Conservation (phyloP, 139 green algal species). For the Spirogloea muscicola region DNA sequence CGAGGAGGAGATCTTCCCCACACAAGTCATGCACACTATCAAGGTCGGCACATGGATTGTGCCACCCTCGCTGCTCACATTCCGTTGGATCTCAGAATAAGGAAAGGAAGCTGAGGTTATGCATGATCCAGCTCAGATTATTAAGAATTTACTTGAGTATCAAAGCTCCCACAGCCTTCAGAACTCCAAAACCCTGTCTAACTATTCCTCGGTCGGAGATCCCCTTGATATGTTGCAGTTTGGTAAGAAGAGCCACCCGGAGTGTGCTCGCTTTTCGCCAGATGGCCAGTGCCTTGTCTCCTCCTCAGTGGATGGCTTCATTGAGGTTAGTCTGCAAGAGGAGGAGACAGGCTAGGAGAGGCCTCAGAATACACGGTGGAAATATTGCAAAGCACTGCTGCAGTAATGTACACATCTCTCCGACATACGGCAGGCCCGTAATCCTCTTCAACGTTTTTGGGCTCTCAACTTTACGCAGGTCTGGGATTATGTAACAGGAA, state of each 20-base stretch:
- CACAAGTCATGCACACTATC: slow-evolving; percentile 60
- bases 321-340: slow-evolving; percentile 68
- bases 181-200: no score
- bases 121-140: no score
- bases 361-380: background rate
- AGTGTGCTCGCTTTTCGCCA: slow-evolving; percentile 79
- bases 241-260: slow-evolving; percentile 62
- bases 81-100: no score
- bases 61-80: no score
- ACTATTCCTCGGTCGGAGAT: no score
- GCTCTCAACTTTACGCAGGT: slow-evolving; percentile 56
- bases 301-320: slow-evolving; percentile 92
- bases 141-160: no score
- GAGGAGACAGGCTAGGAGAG: background rate
- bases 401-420: no score
- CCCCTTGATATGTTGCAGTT: no score
- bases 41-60: slow-evolving; percentile 79
- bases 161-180: no score
- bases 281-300: slow-evolving; percentile 85
- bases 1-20: slow-evolving; percentile 81
- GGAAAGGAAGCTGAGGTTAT: no score
- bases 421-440: no score
- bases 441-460: no score
- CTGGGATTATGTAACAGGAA: slow-evolving; percentile 87
- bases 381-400: background rate